These are phyloP conservation scores for Lunularia cruciata DNA, from an alignment of 225 moss, liverwort and hornwort genomes.

Conservation along the genomic window DNA sequence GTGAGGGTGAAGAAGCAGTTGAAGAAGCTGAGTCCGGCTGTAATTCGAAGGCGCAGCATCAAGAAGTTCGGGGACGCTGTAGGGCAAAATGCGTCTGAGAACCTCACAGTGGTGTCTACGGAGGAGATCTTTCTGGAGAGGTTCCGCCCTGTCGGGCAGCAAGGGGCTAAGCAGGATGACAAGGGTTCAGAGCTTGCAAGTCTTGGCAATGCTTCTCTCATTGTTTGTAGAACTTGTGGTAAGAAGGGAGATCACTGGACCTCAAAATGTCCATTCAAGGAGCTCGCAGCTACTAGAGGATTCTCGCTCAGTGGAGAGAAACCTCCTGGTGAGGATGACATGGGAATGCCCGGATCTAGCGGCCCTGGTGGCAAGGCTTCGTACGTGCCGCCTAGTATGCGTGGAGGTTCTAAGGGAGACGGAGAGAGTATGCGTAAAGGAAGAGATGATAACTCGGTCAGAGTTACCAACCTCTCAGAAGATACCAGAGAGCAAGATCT, in stretches of 20 bases:
- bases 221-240: constrained; percentile 54
- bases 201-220: constrained; percentile 48
- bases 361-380: constrained; percentile 69
- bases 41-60: constrained; percentile 41
- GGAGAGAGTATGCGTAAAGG: constrained; percentile 95
- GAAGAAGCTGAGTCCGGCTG: constrained; percentile 47
- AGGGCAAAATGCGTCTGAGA: constrained; percentile 46
- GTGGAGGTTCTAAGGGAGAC: constrained; percentile 59
- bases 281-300: constrained; percentile 42
- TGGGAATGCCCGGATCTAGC: constrained; percentile 40
- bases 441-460: constrained; percentile 87
- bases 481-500: constrained; percentile 94
- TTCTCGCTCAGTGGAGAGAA: constrained; percentile 46
- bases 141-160: constrained; percentile 44
- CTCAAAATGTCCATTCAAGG: constrained; percentile 53
- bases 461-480: constrained; percentile 88
- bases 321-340: constrained; percentile 56
- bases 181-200: constrained; percentile 50
- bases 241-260: constrained; percentile 60
- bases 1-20: constrained; percentile 48
- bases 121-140: constrained; percentile 53
- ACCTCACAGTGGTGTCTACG: constrained; percentile 51
- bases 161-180: constrained; percentile 42
- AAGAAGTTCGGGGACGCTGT: constrained; percentile 51
- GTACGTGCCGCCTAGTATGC: constrained; percentile 89